Conservation (phyloP, 352 stramenopile species). For the Globisporangium acanthophoron region DNA sequence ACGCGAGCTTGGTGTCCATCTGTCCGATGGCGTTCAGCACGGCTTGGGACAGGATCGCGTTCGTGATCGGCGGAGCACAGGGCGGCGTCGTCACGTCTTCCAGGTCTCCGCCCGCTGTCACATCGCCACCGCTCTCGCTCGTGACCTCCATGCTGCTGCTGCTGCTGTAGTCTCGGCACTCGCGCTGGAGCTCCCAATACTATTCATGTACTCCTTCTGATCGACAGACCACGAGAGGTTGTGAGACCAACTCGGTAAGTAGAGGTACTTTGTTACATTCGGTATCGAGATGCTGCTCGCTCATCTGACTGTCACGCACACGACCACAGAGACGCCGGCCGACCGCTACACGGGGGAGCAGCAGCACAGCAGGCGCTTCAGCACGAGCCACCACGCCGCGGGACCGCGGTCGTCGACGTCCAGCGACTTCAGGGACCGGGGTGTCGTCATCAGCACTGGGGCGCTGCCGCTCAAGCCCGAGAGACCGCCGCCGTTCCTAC, state of each 20-base stretch:
- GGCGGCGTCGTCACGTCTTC: neutral
- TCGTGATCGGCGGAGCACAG: constrained; percentile 13
- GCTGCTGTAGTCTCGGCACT: no score
- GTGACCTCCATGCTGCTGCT: neutral
- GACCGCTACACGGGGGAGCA: constrained; percentile 14
- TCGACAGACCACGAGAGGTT: no score
- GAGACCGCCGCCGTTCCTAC: constrained; percentile 5
- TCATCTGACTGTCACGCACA: neutral
- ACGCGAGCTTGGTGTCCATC: constrained; percentile 48
- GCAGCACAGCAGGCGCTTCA: constrained; percentile 30
- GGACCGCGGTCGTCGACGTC: constrained; percentile 6
- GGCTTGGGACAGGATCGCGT: constrained; percentile 42
- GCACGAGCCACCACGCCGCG: constrained; percentile 16
- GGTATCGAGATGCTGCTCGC: no score
- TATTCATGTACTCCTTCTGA: no score
- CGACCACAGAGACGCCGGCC: neutral
- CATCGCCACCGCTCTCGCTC: neutral
- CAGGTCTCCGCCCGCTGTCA: neutral
- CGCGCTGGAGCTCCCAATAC: no score
- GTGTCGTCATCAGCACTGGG: constrained; percentile 1
- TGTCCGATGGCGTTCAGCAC: constrained; percentile 36
- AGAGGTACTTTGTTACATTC: no score
- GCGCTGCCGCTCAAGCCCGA: neutral
- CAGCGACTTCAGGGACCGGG: constrained; percentile 10
- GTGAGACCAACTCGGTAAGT: no score